Base-by-base conservation (phyloP, 176 grass and related monocot species). In the Eremochloa ophiuroides region DNA sequence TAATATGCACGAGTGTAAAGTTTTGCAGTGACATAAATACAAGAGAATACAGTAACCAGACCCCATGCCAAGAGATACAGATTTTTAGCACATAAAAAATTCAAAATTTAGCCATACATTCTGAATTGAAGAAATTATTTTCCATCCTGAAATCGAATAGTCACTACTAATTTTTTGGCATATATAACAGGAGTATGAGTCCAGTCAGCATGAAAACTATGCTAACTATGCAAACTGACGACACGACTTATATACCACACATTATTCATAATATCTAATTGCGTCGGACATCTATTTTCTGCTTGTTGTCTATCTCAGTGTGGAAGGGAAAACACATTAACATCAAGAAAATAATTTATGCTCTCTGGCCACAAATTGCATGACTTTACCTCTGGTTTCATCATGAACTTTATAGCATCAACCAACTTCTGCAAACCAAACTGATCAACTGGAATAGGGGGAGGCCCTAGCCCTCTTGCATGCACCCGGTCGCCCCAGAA, bases 401-500 rank as follows among this genome's bases (percentile, higher is more conserved):
- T 72, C 95, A 98, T 95, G 68, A 89, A 95, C 0, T 74, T 88
- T 77, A 98, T 95, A 56, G 95, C 90, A 87, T 84, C 88, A 28
- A 95, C 86, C 86, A 98, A 82, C 56, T 94, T 95, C 69, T 48
- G 88, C 63, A 91, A 87, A 78, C 14, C 83, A 81, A 98, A 95
- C 71, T 95, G 90, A 81, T 98, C 93, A 71, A 95, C 68, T 29
- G 96, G 87, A 81, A 98, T 95, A 69, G 93, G 96, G 18, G 63
- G 11, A 81, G 96, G 93, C 50, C 93, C 96, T 38, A 95, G 44
- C 26, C 96, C 96, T 84, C 96, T 91, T 68, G 40, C 87, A 88
- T 95, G 88, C 68, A 98, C 90, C n/a, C 76, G 84, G 12, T 95
- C 96, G n/a, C 95, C 96, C 96, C 96, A 98, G 55, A 98, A 98